Percentiles rank a stretch among this genome's conserved stretches.
phyloP scores from a whole-genome alignment of 78 protist species.

The Dictyostelium capitatum region DNA sequence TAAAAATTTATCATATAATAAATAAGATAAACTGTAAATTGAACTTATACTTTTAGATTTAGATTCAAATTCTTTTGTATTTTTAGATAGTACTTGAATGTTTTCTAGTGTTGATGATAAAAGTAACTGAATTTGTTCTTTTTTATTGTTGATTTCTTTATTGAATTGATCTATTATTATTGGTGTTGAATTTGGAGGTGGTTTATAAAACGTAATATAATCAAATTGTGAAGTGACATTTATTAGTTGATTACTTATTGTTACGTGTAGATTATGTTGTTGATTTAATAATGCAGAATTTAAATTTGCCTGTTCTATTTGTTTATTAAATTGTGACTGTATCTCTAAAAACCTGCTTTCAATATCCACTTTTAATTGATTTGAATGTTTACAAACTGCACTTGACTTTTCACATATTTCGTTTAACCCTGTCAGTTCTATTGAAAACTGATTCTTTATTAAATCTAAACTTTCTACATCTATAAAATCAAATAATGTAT shows the following conservation, averaged over 20 bases:
- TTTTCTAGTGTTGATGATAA: neutral
- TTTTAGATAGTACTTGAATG: neutral
- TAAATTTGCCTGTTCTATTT: neutral
- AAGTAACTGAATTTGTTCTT: neutral
- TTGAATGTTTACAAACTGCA: neutral
- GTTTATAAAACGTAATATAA: neutral
- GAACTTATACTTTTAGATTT: neutral
- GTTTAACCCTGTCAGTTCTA: neutral
- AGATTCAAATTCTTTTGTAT: neutral
- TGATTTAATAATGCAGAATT: neutral
- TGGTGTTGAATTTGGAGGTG: neutral
- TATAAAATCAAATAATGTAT: conserved; percentile 14
- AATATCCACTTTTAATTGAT: neutral
- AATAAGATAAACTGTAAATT: neutral
- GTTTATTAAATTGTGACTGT: neutral
- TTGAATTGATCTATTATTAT: neutral
- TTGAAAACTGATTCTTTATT: neutral
- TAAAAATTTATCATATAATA: neutral
- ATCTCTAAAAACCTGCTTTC: neutral
- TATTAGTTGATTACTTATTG: neutral
- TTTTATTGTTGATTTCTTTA: neutral
- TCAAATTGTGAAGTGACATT: neutral
- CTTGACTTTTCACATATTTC: neutral
- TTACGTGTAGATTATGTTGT: neutral
- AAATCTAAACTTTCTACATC: conserved; percentile 18